These are phyloP conservation scores for Groenewaldozyma sp. DNA, from an alignment of 1,139 yeast genomes.

Conservation along the genomic window DNA sequence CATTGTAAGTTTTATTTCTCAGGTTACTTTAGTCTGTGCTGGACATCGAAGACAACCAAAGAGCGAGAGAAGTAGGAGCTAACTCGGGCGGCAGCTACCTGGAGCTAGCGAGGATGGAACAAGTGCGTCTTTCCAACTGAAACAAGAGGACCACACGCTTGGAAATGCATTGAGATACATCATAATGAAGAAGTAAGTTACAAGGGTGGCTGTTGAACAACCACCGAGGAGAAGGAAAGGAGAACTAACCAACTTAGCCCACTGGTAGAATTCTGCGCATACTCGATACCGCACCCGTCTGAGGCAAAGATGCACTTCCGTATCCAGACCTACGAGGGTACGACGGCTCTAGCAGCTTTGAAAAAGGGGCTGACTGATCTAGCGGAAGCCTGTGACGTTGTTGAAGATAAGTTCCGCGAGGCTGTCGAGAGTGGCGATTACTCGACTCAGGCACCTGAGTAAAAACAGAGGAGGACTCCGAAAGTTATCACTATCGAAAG, in stretches of 20 bases:
- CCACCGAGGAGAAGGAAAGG: background rate
- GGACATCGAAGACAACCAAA: no score
- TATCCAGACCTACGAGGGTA: constrained; percentile 81
- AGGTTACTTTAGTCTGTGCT: no score
- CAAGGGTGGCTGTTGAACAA: background rate
- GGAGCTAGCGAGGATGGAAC: constrained; percentile 94
- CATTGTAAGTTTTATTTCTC: constrained; percentile 22
- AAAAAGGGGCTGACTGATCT: constrained; percentile 87
- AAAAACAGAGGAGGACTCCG: no score
- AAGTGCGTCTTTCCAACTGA: constrained; percentile 87
- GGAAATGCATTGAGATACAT: constrained; percentile 91
- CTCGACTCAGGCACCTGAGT: constrained; percentile 37
- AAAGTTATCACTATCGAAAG: no score
- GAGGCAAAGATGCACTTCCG: constrained; percentile 83
- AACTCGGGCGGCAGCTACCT: constrained; percentile 60
- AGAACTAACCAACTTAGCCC: constrained; percentile 41
- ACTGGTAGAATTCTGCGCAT: constrained; percentile 96
- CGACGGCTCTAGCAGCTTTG: constrained; percentile 87
- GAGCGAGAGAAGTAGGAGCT: background rate
- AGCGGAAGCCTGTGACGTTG: constrained; percentile 70
- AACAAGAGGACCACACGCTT: constrained; percentile 89
- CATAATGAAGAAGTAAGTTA: constrained; percentile 74
- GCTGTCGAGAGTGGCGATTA: constrained; percentile 38
- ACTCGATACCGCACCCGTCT: constrained; percentile 98
- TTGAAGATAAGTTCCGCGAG: constrained; percentile 63